phyloP scores from a whole-genome alignment of 768 basidiomycete species.

The Stropharia rugosoannulata region DNA sequence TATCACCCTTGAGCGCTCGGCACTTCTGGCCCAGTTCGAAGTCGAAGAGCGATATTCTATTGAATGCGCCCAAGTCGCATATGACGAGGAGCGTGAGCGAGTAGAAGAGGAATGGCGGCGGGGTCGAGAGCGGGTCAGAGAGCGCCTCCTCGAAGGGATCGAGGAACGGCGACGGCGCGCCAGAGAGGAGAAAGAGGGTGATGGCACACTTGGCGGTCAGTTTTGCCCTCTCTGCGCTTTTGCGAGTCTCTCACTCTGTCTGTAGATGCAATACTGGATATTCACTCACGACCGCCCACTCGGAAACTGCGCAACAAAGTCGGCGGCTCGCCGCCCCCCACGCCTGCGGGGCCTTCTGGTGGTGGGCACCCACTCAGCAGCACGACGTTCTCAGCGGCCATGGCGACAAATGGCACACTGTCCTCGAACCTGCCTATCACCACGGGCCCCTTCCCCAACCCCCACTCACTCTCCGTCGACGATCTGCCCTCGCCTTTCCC shows the following conservation, averaged over 20 bases:
- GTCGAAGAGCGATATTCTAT: conserved; percentile 69
- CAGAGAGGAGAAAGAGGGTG: conserved; percentile 87
- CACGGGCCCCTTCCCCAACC: conserved; percentile 70
- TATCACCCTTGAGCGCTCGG: conserved; percentile 73
- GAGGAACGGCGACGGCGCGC: conserved; percentile 79
- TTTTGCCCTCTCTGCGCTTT: conserved; percentile 10
- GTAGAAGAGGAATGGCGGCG: conserved; percentile 84
- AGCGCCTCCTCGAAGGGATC: conserved; percentile 79
- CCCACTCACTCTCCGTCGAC: conserved; percentile 82
- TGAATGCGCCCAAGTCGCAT: conserved; percentile 66
- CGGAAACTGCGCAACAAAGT: conserved; percentile 83
- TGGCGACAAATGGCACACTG: conserved; percentile 34
- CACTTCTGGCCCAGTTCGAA: conserved; percentile 63
- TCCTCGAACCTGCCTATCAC: conserved; percentile 55
- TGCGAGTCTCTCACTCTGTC: conserved; percentile 6
- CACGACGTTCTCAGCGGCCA: conserved; percentile 21
- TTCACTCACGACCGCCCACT: conserved; percentile 77
- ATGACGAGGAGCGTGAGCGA: conserved; percentile 73
- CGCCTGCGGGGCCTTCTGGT: conserved; percentile 40
- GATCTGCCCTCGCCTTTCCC: conserved; percentile 88
- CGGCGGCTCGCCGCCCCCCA: conserved; percentile 76
- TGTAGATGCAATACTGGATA: conserved; percentile 70
- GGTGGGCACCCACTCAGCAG: conserved; percentile 10
- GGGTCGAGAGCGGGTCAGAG: conserved; percentile 72
- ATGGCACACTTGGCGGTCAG: conserved; percentile 72